Percentiles rank a stretch among this genome's conserved stretches.
Evolutionary conservation across 345 rosid genomes (phyloP).

Genomic region (Murraya koenigii): DNA sequence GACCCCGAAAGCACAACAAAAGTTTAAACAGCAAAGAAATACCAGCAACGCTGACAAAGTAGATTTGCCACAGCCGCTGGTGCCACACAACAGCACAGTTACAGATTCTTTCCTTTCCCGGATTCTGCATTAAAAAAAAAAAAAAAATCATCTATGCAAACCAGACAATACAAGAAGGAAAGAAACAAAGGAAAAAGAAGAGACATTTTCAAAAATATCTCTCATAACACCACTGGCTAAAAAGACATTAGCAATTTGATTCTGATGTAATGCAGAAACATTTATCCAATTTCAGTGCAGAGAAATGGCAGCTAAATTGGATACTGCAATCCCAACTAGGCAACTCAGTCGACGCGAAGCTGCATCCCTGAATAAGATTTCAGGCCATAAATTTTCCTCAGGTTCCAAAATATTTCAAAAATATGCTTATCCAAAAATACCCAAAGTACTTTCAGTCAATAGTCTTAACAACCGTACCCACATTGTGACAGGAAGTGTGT

Average conservation of each 20-base stretch:
- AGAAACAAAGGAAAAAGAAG: background rate
- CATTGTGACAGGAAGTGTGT: background rate
- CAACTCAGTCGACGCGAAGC: background rate
- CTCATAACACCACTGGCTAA: background rate
- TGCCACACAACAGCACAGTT: constrained; percentile 95
- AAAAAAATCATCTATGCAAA: constrained; percentile 4
- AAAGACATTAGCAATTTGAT: background rate
- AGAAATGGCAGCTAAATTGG: constrained; percentile 1
- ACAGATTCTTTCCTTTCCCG: constrained; percentile 98
- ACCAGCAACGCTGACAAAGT: constrained; percentile 99
- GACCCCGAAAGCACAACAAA: constrained; percentile 6
- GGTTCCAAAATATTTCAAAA: constrained; percentile 4
- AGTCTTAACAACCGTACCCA: background rate
- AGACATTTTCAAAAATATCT: background rate
- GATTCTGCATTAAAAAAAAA: constrained; percentile 65
- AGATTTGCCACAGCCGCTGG: constrained; percentile 99
- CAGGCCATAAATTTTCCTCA: background rate
- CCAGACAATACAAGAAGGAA: background rate
- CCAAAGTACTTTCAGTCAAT: background rate
- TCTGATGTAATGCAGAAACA: background rate
- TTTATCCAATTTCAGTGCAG: background rate
- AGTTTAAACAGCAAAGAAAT: constrained; percentile 22
- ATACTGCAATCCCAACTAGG: background rate
- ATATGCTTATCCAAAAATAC: background rate
- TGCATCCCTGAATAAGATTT: background rate